Base-by-base conservation (phyloP, 208 protist genomes). In the Blastocrithidia nonstop region DNA sequence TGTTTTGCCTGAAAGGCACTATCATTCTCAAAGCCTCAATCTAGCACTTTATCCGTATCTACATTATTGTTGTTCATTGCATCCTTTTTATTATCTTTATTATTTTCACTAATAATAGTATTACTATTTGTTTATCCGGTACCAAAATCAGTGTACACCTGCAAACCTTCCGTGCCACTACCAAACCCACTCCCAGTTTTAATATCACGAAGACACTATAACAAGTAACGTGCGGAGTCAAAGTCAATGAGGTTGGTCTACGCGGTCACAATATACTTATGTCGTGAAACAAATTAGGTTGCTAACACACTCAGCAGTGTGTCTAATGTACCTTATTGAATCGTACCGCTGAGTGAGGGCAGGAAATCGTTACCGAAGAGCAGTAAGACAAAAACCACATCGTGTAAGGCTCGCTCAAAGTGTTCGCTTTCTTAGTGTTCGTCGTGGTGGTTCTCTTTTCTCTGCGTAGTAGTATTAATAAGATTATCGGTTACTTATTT, bases 311-410 rank as follows among this genome's bases (percentile, higher is more conserved):
- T 48, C 7, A 96, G 60, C 1, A 98, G 57, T 19, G 62, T 55
- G 54, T 98, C 95, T 7, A 98, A 62, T 15, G 88, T 94, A 45
- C 90, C 88, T 37, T 96, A 78, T 37, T 80, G 59, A 33, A 99
- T 98, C 43, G 72, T 72, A 16, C 96, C 82, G 4, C 99, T 66
- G 17, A 85, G 61, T 3, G 95, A 89, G 2, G 96, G 96, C 23
- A 99, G 61, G 55, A 99, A 99, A 66, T 99, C 97, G 66, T 99
- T 99, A 21, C 97, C 97, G 50, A 95, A 94, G 47, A 99, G 88
- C 39, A 98, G 95, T 60, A 95, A 81, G 5, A 98, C 61, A 46
- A 99, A 96, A 6, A 99, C 82, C 24, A 98, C 96, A 62, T 99
- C 97, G 62, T 99, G 95, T 29, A 88, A 45, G 0, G 74, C 52